Evolutionary conservation across 768 basidiomycete genomes (phyloP).

Genomic region (Coprinopsis marcescibilis): DNA sequence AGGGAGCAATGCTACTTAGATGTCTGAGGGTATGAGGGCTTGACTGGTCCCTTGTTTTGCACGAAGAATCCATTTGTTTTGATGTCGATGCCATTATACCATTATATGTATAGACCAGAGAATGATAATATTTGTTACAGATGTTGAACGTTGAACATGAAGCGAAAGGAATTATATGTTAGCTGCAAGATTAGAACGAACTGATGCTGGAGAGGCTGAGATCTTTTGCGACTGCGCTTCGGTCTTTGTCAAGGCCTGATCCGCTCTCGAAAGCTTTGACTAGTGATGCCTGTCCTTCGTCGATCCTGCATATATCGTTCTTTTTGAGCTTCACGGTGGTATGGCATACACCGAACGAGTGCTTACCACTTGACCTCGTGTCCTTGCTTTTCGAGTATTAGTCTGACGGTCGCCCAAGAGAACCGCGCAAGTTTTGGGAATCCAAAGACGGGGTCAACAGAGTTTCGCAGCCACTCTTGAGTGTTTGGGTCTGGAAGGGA

Average conservation of each 20-base stretch:
- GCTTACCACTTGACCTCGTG: constrained; percentile 76
- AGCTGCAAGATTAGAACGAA: constrained; percentile 44
- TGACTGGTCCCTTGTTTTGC: background rate
- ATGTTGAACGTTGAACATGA: background rate
- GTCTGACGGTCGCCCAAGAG: constrained; percentile 92
- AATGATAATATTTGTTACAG: background rate
- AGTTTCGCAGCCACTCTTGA: constrained; percentile 71
- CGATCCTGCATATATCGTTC: constrained; percentile 49
- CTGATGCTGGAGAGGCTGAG: constrained; percentile 66
- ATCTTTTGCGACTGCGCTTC: constrained; percentile 67
- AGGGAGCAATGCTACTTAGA: no score
- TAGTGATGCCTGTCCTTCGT: constrained; percentile 76
- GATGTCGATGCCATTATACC: constrained; percentile 3
- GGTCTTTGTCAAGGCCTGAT: constrained; percentile 69
- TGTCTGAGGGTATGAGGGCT: no score
- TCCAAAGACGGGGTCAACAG: constrained; percentile 86
- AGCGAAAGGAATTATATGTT: background rate
- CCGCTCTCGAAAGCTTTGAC: constrained; percentile 68
- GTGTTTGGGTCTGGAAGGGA: constrained; percentile 76
- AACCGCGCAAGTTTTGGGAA: constrained; percentile 88
- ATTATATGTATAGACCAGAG: constrained; percentile 4
- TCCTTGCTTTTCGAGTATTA: constrained; percentile 73
- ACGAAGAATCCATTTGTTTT: background rate
- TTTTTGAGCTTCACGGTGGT: background rate
- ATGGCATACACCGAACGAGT: constrained; percentile 1